A percentile compares a stretch with the other conserved stretches of the same genome.
Evolutionary conservation across 148 eudicot species (phyloP).

Genomic region (Rhododendron simsii): DNA sequence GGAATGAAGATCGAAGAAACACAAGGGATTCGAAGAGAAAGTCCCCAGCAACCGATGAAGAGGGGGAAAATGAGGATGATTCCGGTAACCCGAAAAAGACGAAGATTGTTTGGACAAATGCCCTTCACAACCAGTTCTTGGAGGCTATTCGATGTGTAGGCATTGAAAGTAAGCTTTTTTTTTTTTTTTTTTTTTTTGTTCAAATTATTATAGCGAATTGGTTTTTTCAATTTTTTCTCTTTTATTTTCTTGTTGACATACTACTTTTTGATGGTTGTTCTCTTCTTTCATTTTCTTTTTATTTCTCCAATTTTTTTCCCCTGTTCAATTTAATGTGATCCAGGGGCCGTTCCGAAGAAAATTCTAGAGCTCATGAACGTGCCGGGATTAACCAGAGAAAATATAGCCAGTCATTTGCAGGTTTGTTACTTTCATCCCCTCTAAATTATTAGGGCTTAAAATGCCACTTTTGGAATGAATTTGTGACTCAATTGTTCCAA

Average conservation of each 20-base stretch:
- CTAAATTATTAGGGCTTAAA: not conserved
- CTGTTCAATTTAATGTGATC: not conserved
- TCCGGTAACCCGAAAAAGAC: slow-evolving; percentile 16
- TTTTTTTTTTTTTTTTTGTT: not conserved
- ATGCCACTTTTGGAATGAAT: not conserved
- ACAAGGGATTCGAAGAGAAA: slow-evolving; percentile 12
- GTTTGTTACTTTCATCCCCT: slow-evolving; percentile 13
- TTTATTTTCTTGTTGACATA: not conserved
- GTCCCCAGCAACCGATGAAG: not conserved
- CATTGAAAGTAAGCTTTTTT: slow-evolving; percentile 38
- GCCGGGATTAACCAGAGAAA: slow-evolving; percentile 50
- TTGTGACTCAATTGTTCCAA: not conserved
- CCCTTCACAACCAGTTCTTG: slow-evolving; percentile 50
- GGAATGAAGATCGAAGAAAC: not conserved
- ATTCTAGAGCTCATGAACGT: slow-evolving; percentile 52
- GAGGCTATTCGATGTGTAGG: slow-evolving; percentile 48
- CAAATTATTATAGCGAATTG: too few relatives aligned
- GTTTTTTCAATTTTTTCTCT: not conserved
- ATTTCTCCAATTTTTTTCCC: not conserved
- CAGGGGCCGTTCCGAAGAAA: slow-evolving; percentile 58
- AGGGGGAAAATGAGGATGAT: not conserved
- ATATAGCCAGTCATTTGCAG: slow-evolving; percentile 76
- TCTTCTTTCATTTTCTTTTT: not conserved
- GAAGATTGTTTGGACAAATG: slow-evolving; percentile 47
- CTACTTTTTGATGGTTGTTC: not conserved